These are phyloP conservation scores for Clavispora carvajalis DNA, from an alignment of 805 yeast genomes.

Conservation along the genomic window DNA sequence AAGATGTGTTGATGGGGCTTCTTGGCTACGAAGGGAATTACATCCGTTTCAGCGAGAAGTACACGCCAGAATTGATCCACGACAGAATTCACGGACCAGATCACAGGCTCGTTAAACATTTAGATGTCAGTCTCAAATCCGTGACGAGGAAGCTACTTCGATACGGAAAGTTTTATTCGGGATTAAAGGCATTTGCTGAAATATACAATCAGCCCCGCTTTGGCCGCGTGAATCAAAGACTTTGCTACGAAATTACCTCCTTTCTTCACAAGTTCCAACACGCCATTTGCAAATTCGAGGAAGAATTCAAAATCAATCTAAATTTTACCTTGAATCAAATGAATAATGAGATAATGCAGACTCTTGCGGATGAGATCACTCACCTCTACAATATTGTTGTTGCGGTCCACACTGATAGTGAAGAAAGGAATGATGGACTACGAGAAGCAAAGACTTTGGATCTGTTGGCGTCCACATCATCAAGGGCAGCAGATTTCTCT, in stretches of 20 bases:
- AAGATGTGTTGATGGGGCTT: constrained; percentile 65
- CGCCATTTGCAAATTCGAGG: constrained; percentile 43
- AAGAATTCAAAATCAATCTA: constrained; percentile 43
- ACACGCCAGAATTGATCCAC: constrained; percentile 39
- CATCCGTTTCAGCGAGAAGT: constrained; percentile 61
- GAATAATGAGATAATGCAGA: constrained; percentile 33
- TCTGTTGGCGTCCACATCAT: constrained; percentile 6
- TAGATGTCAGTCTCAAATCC: constrained; percentile 71
- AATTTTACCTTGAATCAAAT: constrained; percentile 56
- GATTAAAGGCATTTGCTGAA: constrained; percentile 57
- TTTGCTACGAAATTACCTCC: constrained; percentile 53
- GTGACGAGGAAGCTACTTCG: constrained; percentile 56
- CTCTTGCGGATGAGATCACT: constrained; percentile 30
- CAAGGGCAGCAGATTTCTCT: constrained; percentile 20
- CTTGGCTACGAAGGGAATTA: constrained; percentile 75
- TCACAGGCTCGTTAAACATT: constrained; percentile 60
- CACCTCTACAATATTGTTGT: constrained; percentile 56
- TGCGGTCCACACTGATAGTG: constrained; percentile 46
- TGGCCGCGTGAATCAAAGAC: constrained; percentile 71
- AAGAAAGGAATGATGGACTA: constrained; percentile 23
- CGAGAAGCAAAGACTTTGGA: constrained; percentile 12
- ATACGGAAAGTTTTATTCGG: constrained; percentile 58
- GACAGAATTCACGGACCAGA: constrained; percentile 64
- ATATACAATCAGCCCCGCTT: constrained; percentile 47
- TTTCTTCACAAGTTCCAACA: constrained; percentile 23